A percentile compares a stretch with the other conserved stretches of the same genome.
phyloP scores from a whole-genome alignment of 2,329 filamentous ascomycete genomes.

The Talaromyces sp. region DNA sequence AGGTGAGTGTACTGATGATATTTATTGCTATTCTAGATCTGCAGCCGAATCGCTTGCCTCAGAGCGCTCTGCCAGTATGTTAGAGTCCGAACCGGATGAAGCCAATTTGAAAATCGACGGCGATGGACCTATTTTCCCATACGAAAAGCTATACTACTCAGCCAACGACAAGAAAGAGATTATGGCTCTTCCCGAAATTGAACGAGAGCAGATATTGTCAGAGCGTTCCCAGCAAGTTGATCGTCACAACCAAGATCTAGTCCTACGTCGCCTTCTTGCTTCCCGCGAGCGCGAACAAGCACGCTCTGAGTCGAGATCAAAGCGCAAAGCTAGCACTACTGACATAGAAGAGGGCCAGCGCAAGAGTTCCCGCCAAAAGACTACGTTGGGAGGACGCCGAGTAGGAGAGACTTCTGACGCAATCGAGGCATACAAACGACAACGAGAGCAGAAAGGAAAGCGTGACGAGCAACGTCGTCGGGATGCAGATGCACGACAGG shows the following conservation, averaged over 20 bases:
- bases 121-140: slow-evolving; percentile 64
- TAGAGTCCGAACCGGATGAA: slow-evolving; percentile 72
- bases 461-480: slow-evolving; percentile 49
- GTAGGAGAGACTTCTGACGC: slow-evolving; percentile 67
- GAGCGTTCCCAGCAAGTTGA: slow-evolving; percentile 82
- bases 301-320: slow-evolving; percentile 50
- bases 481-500: slow-evolving; percentile 42
- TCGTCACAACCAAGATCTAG: slow-evolving; percentile 74
- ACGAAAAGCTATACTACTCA: slow-evolving; percentile 81
- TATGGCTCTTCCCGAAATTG: slow-evolving; percentile 81
- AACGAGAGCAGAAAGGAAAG: slow-evolving; percentile 59
- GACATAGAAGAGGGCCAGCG: slow-evolving; percentile 76
- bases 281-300: slow-evolving; percentile 62
- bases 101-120: slow-evolving; percentile 47
- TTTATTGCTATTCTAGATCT: slow-evolving; percentile 54
- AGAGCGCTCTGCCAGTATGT: slow-evolving; percentile 81
- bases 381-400: slow-evolving; percentile 63
- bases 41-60: slow-evolving; percentile 69
- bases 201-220: slow-evolving; percentile 85
- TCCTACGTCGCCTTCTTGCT: slow-evolving; percentile 75
- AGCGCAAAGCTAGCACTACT: slow-evolving; percentile 74
- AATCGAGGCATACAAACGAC: slow-evolving; percentile 68
- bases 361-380: slow-evolving; percentile 71
- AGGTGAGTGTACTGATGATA: slow-evolving; percentile 6
- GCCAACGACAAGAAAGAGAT: slow-evolving; percentile 74